Percentiles rank a stretch among this genome's conserved stretches.
phyloP scores from a whole-genome alignment of 495 filamentous ascomycete species.

The Neurospora sp. region DNA sequence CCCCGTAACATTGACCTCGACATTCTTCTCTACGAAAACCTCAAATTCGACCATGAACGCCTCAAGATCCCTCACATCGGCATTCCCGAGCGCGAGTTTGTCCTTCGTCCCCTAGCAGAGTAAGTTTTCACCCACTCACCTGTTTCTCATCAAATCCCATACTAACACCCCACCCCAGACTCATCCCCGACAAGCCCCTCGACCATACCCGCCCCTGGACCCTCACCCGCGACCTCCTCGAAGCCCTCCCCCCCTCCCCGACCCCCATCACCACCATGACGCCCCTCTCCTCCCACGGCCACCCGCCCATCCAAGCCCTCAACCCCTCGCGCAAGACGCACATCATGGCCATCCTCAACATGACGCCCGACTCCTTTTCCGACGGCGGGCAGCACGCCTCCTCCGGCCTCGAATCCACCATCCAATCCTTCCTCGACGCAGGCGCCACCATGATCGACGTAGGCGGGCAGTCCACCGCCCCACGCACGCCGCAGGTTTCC shows the following conservation, averaged over 20 bases:
- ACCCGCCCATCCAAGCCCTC: slow-evolving; percentile 53
- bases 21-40: slow-evolving; percentile 76
- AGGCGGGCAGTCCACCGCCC: slow-evolving; percentile 86
- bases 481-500: slow-evolving; percentile 53
- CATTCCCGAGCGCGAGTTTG: slow-evolving; percentile 89
- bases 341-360: slow-evolving; percentile 90
- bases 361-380: slow-evolving; percentile 96
- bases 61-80: slow-evolving; percentile 76
- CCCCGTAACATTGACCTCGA: slow-evolving; percentile 91
- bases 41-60: slow-evolving; percentile 52
- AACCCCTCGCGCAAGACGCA: slow-evolving; percentile 57
- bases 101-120: slow-evolving; percentile 83
- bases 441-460: slow-evolving; percentile 84
- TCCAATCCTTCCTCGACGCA: slow-evolving; percentile 46
- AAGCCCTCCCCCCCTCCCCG: slow-evolving; percentile 43
- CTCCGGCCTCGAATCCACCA: slow-evolving; percentile 30
- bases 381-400: slow-evolving; percentile 62
- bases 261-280: slow-evolving; percentile 57
- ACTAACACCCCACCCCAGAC: slow-evolving; percentile 28
- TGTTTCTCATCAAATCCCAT: neutral
- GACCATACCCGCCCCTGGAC: slow-evolving; percentile 40
- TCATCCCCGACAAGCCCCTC: slow-evolving; percentile 52
- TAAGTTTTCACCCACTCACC: slow-evolving; percentile 28
- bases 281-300: slow-evolving; percentile 44
- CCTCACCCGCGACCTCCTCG: slow-evolving; percentile 48